A percentile compares a stretch with the other conserved stretches of the same genome.
phyloP scores from a whole-genome alignment of 176 grass and related monocot species.

The bread wheat (Triticum aestivum) region IWGSC_CS_RefSeq_v2.1 NC_057797.1:739070886-739071385 shows the following conservation, averaged over 20 bases:
- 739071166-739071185: conserved; percentile 86
- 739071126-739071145: conserved; percentile 93
- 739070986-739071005: conserved; percentile 52
- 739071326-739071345: conserved; percentile 83
- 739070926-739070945: conserved; percentile 75
- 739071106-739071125: conserved; percentile 73
- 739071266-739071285: conserved; percentile 78
- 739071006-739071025: conserved; percentile 79
- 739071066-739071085: conserved; percentile 67
- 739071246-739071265: conserved; percentile 93
- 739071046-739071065: conserved; percentile 70
- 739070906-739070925: conserved; percentile 76
- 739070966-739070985: conserved; percentile 63
- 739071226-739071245: conserved; percentile 67
- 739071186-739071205: conserved; percentile 91
- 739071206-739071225: conserved; percentile 85
- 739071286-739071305: conserved; percentile 77
- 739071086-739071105: conserved; percentile 73
- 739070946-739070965: conserved; percentile 80
- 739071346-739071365: conserved; percentile 37
- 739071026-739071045: conserved; percentile 74
- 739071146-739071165: conserved; percentile 76
- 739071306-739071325: conserved; percentile 80
- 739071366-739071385: neutral
- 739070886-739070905: conserved; percentile 92